Conservation (phyloP, 1,139 yeast species). For the Magnusiomyces suaveolens region DNA sequence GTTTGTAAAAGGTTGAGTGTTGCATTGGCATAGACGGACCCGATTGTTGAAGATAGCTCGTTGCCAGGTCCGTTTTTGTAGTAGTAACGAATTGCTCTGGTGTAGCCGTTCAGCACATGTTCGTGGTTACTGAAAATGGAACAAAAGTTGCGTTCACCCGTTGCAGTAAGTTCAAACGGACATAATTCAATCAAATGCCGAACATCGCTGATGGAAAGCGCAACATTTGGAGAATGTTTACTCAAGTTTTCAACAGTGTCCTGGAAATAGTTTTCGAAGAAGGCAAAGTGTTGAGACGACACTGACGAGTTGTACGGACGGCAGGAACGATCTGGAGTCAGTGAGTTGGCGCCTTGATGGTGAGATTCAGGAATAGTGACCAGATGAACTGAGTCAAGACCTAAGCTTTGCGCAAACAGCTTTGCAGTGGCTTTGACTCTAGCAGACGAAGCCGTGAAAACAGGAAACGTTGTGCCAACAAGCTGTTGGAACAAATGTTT, state of each 20-base stretch:
- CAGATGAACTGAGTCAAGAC: constrained; percentile 4
- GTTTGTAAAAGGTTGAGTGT: constrained; percentile 35
- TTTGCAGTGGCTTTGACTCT: constrained; percentile 17
- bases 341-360: constrained; percentile 12
- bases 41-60: constrained; percentile 37
- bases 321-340: constrained; percentile 15
- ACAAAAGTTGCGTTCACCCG: constrained; percentile 43
- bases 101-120: constrained; percentile 38
- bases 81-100: constrained; percentile 38
- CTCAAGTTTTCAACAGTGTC: constrained; percentile 7
- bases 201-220: constrained; percentile 36
- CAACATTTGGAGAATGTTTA: constrained; percentile 8
- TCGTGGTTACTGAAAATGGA: constrained; percentile 45
- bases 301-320: constrained; percentile 1
- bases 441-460: constrained; percentile 15
- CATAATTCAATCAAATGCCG: constrained; percentile 38
- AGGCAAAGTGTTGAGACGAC: constrained; percentile 1
- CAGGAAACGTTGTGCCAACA: constrained; percentile 5
- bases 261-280: constrained; percentile 6
- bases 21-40: constrained; percentile 44
- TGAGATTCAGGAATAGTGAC: constrained; percentile 11
- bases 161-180: constrained; percentile 45
- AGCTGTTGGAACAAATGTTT: constrained; percentile 6
- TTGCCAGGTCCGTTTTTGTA: constrained; percentile 46
- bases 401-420: constrained; percentile 14